A percentile compares a stretch with the other conserved stretches of the same genome.
Conservation (phyloP, 495 filamentous ascomycete species). For the Penicillium waksmanii region DNA sequence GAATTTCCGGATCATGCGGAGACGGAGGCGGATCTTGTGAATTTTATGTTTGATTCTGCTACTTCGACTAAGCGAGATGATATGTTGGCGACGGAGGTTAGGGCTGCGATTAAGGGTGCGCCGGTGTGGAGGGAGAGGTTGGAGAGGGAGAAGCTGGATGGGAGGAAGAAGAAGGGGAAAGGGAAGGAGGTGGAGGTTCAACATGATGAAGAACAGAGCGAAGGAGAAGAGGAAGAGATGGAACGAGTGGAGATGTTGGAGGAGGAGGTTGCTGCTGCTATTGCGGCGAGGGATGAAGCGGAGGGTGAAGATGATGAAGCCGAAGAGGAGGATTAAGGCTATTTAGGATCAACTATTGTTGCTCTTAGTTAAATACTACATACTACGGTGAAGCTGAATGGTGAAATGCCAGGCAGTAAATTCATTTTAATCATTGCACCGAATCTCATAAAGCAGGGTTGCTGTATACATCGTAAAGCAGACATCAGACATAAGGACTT, state of each 20-base stretch:
- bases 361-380: too few relatives aligned
- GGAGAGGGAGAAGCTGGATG: constrained; percentile 31
- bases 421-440: constrained; percentile 20
- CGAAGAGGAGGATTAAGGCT: constrained; percentile 19
- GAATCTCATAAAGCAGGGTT: constrained; percentile 1
- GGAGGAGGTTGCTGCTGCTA: constrained; percentile 33
- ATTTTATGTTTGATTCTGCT: constrained; percentile 38
- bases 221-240: constrained; percentile 43
- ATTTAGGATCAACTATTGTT: too few relatives aligned
- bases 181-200: constrained; percentile 16
- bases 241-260: constrained; percentile 36
- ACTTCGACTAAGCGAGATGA: constrained; percentile 32
- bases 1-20: constrained; percentile 48
- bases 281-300: constrained; percentile 27
- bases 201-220: constrained; percentile 27
- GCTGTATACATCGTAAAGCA: constrained; percentile 19
- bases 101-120: constrained; percentile 43
- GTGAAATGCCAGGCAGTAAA: constrained; percentile 17
- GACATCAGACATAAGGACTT: constrained; percentile 21
- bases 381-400: constrained; percentile 8
- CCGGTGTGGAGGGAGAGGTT: constrained; percentile 41
- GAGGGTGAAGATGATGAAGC: constrained; percentile 22
- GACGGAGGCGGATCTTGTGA: constrained; percentile 28
- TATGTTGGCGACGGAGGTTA: constrained; percentile 43
- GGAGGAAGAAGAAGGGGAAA: constrained; percentile 23